Evolutionary conservation across 2,329 filamentous ascomycete genomes (phyloP), one percentile per base, ranked within the genome.

Genomic region (Beauveria rudraprayagi): DNA sequence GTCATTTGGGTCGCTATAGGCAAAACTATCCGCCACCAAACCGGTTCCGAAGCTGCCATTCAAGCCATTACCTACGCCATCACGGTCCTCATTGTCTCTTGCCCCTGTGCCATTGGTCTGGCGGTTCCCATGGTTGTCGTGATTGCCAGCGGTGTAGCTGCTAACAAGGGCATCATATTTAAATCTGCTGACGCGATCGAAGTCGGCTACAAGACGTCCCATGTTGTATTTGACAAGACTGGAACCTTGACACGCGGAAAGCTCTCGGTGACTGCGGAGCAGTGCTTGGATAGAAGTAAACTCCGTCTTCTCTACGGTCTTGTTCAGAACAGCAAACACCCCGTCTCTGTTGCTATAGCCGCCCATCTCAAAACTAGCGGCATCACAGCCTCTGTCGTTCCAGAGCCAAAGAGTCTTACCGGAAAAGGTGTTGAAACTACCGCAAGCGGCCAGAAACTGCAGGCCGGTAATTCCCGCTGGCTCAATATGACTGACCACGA

Each of bases 191-290:
- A 84, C 47, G 80, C 79, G 2, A 83, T 90, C 22, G 88, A 92
- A 68, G 72, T 81, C 1, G 85, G 83, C 0, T 75, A 81, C 59
- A 86, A 83, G 62, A 75, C 82, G 0, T 80, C 83, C 0, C 84
- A 92, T 66, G 81, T 92, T 2, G 80, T 93, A 0, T 89, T 93
- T 65, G 89, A 93, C 76, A 93, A 93, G 72, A 93, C 90, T 0
- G 89, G 90, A 0, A 93, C 89, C 0, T 70, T 93, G 9, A 92
- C 89, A 0, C 70, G 77, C 28, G 87, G 85, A 0, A 77, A 79
- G 2, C 66, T 88, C 37, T 71, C 74, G 50, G 71, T 83, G 60
- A 69, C 70, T 62, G 28, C 11, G 11, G 64, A 65, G 5, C 24
- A 62, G 24, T 61, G 30, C n/a, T 5, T 61, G 19, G 47, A 24